Base-by-base conservation (phyloP, 441 rosid species). In the Populus hybrid region DNA sequence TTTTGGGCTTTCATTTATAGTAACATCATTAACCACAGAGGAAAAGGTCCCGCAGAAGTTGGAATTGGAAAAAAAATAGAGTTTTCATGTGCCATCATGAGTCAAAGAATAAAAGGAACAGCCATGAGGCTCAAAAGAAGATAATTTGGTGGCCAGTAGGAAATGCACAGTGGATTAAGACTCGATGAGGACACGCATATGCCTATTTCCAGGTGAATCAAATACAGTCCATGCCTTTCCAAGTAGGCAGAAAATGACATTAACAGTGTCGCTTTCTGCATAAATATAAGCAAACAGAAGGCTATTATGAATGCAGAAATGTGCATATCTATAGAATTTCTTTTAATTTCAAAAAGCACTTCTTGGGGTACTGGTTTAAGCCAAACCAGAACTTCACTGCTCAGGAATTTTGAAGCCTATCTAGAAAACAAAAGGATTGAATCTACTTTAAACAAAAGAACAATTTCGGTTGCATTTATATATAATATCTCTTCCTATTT, bases 21-120 rank as follows among this genome's bases (percentile, higher is more conserved):
- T 68, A 18, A 33, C n/a, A 53, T 53, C 61, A 35, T 23, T 23
- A 8, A 35, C 36, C 50, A 67, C 20, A 7, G 50, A 11, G 11
- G 36, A 33, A 68, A 3, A 69, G 35, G n/a, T 23, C n/a, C 28
- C 71, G 71, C 80, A 84, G 83, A 76, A 86, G 61, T 78, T 84
- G 71, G 89, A 85, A 18, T 68, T 84, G 75, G 83, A 85, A 76
- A 83, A 85, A 14, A 4, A 1, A 14, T 9, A 38, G 20, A 50
- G 56, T 16, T 53, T 6, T 53, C 6, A 18, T 16, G n/a, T 53
- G 61, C n/a, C 61, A 53, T 53, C 61, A 53, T 1, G 61, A 53
- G 61, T 53, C 61, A 53, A 5, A 53, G 61, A 16, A 53, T 16
- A 53, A 53, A 4, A 53, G 61, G 61, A 53, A 53, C 61, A 53